phyloP scores from a whole-genome alignment of 805 yeast species.

The Candida pseudoglaebosa region DNA sequence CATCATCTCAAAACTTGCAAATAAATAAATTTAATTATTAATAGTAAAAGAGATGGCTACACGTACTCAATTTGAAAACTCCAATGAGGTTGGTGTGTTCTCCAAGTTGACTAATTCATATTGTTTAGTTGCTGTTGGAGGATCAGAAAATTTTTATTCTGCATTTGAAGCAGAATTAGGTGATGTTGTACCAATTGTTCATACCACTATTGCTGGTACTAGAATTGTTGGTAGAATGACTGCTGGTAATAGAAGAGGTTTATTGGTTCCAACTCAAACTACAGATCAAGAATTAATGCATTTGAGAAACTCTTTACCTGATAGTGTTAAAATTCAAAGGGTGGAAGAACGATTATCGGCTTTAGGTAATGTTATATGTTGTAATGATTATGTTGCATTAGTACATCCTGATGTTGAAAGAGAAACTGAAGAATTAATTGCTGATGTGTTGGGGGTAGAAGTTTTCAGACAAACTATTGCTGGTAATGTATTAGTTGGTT shows the following conservation, averaged over 20 bases:
- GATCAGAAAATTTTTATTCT: slow-evolving; percentile 78
- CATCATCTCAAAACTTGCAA: not conserved
- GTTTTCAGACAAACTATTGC: slow-evolving; percentile 99
- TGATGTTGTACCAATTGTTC: slow-evolving; percentile 93
- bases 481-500: slow-evolving; percentile 95
- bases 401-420: slow-evolving; percentile 99
- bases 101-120: slow-evolving; percentile 94
- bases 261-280: slow-evolving; percentile 95
- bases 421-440: slow-evolving; percentile 97
- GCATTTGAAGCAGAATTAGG: slow-evolving; percentile 98
- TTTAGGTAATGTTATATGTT: slow-evolving; percentile 94
- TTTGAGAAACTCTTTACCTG: slow-evolving; percentile 93
- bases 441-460: slow-evolving; percentile 97
- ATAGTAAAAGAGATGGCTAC: slow-evolving; percentile 31
- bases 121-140: slow-evolving; percentile 95
- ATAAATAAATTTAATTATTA: not conserved
- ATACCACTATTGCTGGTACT: slow-evolving; percentile 97
- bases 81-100: slow-evolving; percentile 79
- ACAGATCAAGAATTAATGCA: slow-evolving; percentile 98
- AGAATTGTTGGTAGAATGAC: slow-evolving; percentile 98
- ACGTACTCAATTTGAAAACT: slow-evolving; percentile 48
- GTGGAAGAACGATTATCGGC: slow-evolving; percentile 98
- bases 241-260: slow-evolving; percentile 97
- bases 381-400: slow-evolving; percentile 97
- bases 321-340: slow-evolving; percentile 90